These are phyloP conservation scores for Abortiporus biennis DNA, from an alignment of 1,284 basidiomycete genomes.

Conservation along the genomic window DNA sequence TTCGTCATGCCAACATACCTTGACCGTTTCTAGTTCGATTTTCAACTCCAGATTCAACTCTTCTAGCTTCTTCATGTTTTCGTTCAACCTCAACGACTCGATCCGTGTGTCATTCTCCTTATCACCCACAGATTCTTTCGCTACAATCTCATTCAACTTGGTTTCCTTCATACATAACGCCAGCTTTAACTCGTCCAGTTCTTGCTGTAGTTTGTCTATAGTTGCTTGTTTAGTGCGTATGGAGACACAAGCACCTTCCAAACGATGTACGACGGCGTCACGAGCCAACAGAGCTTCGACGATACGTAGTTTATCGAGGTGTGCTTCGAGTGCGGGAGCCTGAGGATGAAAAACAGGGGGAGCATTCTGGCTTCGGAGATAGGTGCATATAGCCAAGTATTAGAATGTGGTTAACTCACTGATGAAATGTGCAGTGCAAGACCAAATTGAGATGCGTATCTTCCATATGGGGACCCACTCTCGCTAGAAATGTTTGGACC, in stretches of 20 bases:
- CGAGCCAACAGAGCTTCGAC: slow-evolving; percentile 57
- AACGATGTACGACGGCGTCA: slow-evolving; percentile 53
- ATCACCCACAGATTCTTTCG: slow-evolving; percentile 1
- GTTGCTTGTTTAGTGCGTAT: slow-evolving; percentile 51
- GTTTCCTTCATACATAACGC: slow-evolving; percentile 11
- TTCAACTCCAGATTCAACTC: slow-evolving; percentile 10
- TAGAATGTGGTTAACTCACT: too few species aligned
- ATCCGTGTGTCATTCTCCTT: slow-evolving; percentile 2
- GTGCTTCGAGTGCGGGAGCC: background rate
- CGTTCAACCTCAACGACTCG: slow-evolving; percentile 15
- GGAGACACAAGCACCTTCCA: slow-evolving; percentile 55
- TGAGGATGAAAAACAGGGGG: too few species aligned
- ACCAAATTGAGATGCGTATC: too few species aligned
- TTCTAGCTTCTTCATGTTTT: slow-evolving; percentile 33
- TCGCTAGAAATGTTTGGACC: too few species aligned
- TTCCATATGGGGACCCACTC: too few species aligned
- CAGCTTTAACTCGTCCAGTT: slow-evolving; percentile 26
- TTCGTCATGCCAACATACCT: too few species aligned
- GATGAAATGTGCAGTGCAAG: too few species aligned
- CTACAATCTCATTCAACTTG: background rate
- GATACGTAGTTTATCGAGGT: slow-evolving; percentile 19
- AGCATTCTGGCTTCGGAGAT: too few species aligned
- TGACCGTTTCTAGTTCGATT: background rate
- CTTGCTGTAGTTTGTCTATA: slow-evolving; percentile 43
- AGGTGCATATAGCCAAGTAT: too few species aligned